phyloP scores from a whole-genome alignment of 371 early-diverging fungal species.

The Zychaea mexicana region DNA sequence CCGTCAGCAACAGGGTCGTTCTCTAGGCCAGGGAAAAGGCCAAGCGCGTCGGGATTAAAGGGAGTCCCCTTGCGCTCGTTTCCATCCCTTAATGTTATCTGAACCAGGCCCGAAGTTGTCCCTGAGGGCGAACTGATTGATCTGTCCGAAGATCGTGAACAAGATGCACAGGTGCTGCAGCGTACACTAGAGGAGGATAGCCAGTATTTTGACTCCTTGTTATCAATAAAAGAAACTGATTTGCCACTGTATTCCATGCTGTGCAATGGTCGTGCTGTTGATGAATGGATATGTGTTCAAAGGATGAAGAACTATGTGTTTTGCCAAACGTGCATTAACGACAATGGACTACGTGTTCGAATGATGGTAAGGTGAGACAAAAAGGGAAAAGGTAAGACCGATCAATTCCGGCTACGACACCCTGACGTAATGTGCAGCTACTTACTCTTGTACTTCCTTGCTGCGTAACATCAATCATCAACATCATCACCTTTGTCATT shows the following conservation, averaged over 20 bases:
- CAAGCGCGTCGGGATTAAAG: too few relatives aligned
- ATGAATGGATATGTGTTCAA: not conserved
- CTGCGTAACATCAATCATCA: too few relatives aligned
- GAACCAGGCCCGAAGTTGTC: not conserved
- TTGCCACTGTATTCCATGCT: slow-evolving; percentile 6
- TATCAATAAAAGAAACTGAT: slow-evolving; percentile 1
- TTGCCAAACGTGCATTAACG: too few relatives aligned
- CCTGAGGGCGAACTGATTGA: not conserved
- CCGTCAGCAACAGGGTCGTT: not conserved
- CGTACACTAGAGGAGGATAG: not conserved
- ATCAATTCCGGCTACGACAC: too few relatives aligned
- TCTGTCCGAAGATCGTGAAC: not conserved
- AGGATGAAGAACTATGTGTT: too few relatives aligned
- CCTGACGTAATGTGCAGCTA: too few relatives aligned
- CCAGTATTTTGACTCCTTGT: not conserved
- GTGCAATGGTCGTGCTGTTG: not conserved
- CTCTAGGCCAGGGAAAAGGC: too few relatives aligned
- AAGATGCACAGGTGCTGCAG: not conserved
- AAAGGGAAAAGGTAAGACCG: too few relatives aligned
- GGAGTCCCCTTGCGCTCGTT: not conserved
- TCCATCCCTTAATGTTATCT: not conserved
- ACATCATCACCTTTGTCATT: too few relatives aligned
- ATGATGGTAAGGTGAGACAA: too few relatives aligned
- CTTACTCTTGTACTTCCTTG: too few relatives aligned
- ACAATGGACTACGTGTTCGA: too few relatives aligned